Conservation (phyloP, 2,329 filamentous ascomycete genomes). For the Aspergillus floridensis region DNA sequence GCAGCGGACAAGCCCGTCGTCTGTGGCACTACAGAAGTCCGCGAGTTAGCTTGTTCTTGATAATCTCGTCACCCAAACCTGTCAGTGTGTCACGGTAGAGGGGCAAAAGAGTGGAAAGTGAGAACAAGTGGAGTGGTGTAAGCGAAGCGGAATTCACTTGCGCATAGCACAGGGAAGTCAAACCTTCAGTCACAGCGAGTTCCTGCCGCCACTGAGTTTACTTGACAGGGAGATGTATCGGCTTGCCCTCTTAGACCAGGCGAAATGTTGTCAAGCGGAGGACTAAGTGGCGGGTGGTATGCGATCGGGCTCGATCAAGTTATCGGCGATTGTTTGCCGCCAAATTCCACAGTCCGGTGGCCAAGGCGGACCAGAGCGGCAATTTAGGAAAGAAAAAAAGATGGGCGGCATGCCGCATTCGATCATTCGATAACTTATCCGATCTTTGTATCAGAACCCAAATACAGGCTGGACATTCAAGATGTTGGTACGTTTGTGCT, state of each 20-base stretch:
- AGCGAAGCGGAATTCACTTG: constrained; percentile 9
- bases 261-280: constrained; percentile 14
- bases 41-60: constrained; percentile 14
- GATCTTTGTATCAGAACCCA: constrained; percentile 8
- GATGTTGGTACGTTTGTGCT: constrained; percentile 31
- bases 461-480: constrained; percentile 13
- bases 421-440: constrained; percentile 7
- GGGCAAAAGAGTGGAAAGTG: constrained; percentile 21
- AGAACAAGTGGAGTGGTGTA: background rate
- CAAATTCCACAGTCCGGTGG: constrained; percentile 33
- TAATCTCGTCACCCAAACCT: constrained; percentile 11
- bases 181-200: constrained; percentile 13
- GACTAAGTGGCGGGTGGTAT: constrained; percentile 13
- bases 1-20: constrained; percentile 27
- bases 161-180: background rate
- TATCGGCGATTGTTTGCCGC: constrained; percentile 23
- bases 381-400: constrained; percentile 39
- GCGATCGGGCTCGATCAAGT: constrained; percentile 21
- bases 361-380: constrained; percentile 24
- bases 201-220: constrained; percentile 22
- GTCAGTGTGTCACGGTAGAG: constrained; percentile 31
- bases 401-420: constrained; percentile 27
- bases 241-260: constrained; percentile 14
- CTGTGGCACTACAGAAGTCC: constrained; percentile 11
- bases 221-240: constrained; percentile 23